Conservation (phyloP, 1,284 basidiomycete species). For the Phlebopus sp. region DNA sequence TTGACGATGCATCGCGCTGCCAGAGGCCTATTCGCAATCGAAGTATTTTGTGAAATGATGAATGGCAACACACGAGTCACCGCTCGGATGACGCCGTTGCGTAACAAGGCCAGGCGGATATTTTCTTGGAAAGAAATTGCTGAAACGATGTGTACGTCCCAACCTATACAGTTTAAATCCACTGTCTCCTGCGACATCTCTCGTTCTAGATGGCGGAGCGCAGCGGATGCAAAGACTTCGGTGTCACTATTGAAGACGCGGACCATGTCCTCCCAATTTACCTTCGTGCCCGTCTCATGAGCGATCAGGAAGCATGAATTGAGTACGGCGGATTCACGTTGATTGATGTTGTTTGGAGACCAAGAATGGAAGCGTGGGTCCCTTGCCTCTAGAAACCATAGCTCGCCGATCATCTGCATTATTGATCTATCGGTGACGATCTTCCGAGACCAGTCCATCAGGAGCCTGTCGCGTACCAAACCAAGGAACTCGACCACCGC, state of each 20-base stretch:
- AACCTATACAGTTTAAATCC: constrained; percentile 27
- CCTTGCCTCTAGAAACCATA: constrained; percentile 29
- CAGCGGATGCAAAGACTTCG: constrained; percentile 17
- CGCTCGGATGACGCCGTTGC: constrained; percentile 24
- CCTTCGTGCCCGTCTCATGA: constrained; percentile 15
- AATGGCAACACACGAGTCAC: constrained; percentile 22
- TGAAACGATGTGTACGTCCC: constrained; percentile 29
- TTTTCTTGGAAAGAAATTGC: constrained; percentile 17
- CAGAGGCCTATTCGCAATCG: constrained; percentile 3
- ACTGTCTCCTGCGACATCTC: constrained; percentile 18
- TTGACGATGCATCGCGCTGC: constrained; percentile 27
- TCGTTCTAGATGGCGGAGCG: constrained; percentile 25
- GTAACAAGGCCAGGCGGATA: constrained; percentile 20
- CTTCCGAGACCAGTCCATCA: constrained; percentile 25
- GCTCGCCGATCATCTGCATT: constrained; percentile 28
- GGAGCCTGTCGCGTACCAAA: constrained; percentile 22
- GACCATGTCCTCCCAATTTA: constrained; percentile 26
- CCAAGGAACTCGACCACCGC: constrained; percentile 28
- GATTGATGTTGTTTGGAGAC: constrained; percentile 7
- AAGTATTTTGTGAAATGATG: constrained; percentile 14
- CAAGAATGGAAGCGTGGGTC: constrained; percentile 26
- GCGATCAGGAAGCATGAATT: constrained; percentile 29
- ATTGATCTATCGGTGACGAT: constrained; percentile 23
- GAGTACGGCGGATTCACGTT: constrained; percentile 29
- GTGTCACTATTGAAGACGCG: constrained; percentile 19